Base-by-base conservation (phyloP, 805 yeast genomes). In the Pichia paraexigua region DNA sequence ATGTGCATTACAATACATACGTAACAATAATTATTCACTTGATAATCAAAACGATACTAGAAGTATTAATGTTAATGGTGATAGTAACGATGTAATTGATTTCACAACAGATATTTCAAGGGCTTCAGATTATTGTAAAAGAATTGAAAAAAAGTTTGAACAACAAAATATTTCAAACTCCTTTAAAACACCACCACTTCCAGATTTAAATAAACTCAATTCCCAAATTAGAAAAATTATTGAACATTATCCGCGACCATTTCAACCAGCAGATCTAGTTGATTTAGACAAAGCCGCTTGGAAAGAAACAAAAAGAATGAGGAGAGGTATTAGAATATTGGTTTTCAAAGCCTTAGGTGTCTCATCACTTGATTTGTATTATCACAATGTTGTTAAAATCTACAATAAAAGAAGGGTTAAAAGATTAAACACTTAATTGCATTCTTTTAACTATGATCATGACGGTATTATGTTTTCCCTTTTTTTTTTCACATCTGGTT, bases 271-370 rank as follows among this genome's bases (percentile, higher is more conserved):
- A 9, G 77, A 75, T 58, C 65, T 73, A 40, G 66, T 68, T 11
- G 68, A 75, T 43, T 55, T 80, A 18, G 83, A 79, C 56, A 68
- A 60, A 11, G 55, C 63, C 17, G 85, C 83, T 0, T 69, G 61
- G 30, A 67, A 66, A 28, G 55, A 64, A 5, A 72, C 80, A 5
- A 58, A 65, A 17, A 49, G 54, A 35, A 52, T 47, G 54, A 59
- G 50, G 46, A 54, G 47, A 22, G 64, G 67, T 60, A 42, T 51
- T 25, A 68, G 63, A 58, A 57, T 54, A 17, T 28, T 75, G 0
- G 78, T 78, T 61, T 82, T 86, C 85, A 63, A 62, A 41, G 25
- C 78, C 5, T 78, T 83, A 83, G 85, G 86, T 1, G 71, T 83
- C 37, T 58, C 73, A 3, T 69, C 60, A 46, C 57, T 62, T 10